Conservation (phyloP, 2,329 filamentous ascomycete genomes). For the Alternaria sp. region DNA sequence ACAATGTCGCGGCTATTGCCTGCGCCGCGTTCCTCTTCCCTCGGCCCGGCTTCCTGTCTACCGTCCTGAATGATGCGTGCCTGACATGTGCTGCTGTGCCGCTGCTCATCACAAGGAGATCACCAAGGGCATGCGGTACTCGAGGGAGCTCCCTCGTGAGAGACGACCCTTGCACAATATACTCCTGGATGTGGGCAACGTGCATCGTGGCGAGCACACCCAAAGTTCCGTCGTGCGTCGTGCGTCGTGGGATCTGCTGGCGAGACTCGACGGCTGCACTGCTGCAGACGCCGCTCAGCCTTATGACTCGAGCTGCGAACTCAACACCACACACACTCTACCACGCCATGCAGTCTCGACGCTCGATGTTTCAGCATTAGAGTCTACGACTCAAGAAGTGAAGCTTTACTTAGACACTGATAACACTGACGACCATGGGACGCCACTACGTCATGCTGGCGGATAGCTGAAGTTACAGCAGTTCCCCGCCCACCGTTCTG, state of each 20-base stretch:
- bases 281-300: conserved; percentile 38
- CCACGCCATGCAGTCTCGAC: conserved; percentile 14
- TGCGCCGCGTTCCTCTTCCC: conserved; percentile 21
- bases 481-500: conserved; percentile 4
- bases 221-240: conserved; percentile 18
- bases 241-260: conserved; percentile 30
- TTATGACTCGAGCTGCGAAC: conserved; percentile 39
- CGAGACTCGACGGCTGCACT: conserved; percentile 30
- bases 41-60: conserved; percentile 43
- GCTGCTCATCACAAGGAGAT: conserved; percentile 23
- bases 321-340: conserved; percentile 19
- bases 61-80: conserved; percentile 31
- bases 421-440: background rate
- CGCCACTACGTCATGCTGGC: conserved; percentile 18
- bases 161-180: conserved; percentile 26
- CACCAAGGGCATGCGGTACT: conserved; percentile 24
- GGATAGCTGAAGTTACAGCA: conserved; percentile 11
- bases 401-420: background rate
- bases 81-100: conserved; percentile 25
- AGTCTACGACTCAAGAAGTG: background rate
- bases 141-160: conserved; percentile 32
- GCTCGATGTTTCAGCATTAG: conserved; percentile 14
- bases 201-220: conserved; percentile 22
- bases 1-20: conserved; percentile 30
- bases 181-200: conserved; percentile 20